These are phyloP conservation scores for Spergularia marina DNA, from an alignment of 148 eudicot species.

Conservation along the genomic window DNA sequence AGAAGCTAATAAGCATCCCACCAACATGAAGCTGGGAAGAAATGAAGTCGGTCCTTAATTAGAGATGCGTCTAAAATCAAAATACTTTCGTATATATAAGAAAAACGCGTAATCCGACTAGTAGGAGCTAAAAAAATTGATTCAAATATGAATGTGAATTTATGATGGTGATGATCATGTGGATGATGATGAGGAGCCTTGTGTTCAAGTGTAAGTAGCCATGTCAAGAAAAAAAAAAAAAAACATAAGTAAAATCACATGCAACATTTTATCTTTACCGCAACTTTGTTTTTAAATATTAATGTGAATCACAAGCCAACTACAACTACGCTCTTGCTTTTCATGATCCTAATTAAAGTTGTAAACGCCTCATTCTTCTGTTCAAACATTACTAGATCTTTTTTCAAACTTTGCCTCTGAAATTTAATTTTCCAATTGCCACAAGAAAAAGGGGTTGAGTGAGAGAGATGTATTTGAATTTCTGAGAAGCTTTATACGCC, in stretches of 20 bases:
- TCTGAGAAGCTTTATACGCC: background rate
- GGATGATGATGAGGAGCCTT: slow-evolving; percentile 16
- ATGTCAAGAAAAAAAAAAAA: background rate
- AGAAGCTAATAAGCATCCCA: background rate
- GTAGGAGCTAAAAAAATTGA: background rate
- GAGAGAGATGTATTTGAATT: background rate
- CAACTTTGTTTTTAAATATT: slow-evolving; percentile 39
- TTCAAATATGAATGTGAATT: background rate
- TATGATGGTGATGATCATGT: slow-evolving; percentile 13
- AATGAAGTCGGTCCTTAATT: background rate
- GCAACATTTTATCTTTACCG: slow-evolving; percentile 19
- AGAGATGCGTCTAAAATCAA: background rate
- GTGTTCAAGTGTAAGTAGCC: slow-evolving; percentile 3
- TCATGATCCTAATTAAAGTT: slow-evolving; percentile 49
- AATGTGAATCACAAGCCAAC: slow-evolving; percentile 60
- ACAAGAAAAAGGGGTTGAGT: too few species aligned
- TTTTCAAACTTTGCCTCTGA: slow-evolving; percentile 13
- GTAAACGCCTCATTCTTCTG: slow-evolving; percentile 8
- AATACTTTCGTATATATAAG: background rate
- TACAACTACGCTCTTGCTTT: slow-evolving; percentile 40
- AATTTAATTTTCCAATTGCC: background rate
- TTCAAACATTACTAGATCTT: background rate
- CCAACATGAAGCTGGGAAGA: background rate
- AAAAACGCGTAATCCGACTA: background rate
- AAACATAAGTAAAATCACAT: slow-evolving; percentile 36